A percentile compares a stretch with the other conserved stretches of the same genome.
Conservation (phyloP, 805 yeast species). For the Novakomyces olei region DNA sequence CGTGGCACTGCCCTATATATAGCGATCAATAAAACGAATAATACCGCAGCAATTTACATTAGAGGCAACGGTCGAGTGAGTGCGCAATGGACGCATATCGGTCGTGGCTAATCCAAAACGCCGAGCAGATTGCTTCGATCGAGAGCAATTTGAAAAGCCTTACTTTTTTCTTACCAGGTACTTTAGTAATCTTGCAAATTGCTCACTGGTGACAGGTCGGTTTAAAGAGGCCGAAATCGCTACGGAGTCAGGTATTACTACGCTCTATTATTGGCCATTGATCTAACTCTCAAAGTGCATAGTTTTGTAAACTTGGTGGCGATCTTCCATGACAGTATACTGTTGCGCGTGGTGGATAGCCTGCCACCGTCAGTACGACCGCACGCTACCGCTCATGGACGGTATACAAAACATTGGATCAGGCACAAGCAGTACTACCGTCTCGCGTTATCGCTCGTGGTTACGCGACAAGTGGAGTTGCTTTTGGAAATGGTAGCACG, state of each 20-base stretch:
- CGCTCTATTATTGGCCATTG: background rate
- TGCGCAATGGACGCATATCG: too few species aligned
- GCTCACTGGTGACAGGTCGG: slow-evolving; percentile 11
- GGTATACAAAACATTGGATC: slow-evolving; percentile 13
- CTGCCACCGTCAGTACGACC: slow-evolving; percentile 6
- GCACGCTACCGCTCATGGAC: slow-evolving; percentile 12
- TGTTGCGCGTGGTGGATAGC: slow-evolving; percentile 14
- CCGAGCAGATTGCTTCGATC: slow-evolving; percentile 17
- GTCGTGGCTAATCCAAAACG: too few species aligned
- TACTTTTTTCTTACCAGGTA: slow-evolving; percentile 17
- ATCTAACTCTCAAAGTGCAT: slow-evolving; percentile 8
- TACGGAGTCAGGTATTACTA: slow-evolving; percentile 12
- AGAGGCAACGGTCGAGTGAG: too few species aligned
- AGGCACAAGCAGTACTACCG: slow-evolving; percentile 11
- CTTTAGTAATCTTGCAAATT: background rate
- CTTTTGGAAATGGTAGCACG: slow-evolving; percentile 18
- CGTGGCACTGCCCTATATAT: too few species aligned
- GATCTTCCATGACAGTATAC: slow-evolving; percentile 18
- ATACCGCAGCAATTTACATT: too few species aligned
- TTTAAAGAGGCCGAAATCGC: slow-evolving; percentile 19
- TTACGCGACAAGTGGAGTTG: slow-evolving; percentile 17
- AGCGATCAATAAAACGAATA: too few species aligned
- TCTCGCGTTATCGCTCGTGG: slow-evolving; percentile 14
- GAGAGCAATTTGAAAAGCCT: slow-evolving; percentile 18
- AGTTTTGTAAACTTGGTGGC: slow-evolving; percentile 17